These are phyloP conservation scores for Ophiocordyceps camponoti-saundersi DNA, from an alignment of 2,329 filamentous ascomycete species.

Conservation along the genomic window DNA sequence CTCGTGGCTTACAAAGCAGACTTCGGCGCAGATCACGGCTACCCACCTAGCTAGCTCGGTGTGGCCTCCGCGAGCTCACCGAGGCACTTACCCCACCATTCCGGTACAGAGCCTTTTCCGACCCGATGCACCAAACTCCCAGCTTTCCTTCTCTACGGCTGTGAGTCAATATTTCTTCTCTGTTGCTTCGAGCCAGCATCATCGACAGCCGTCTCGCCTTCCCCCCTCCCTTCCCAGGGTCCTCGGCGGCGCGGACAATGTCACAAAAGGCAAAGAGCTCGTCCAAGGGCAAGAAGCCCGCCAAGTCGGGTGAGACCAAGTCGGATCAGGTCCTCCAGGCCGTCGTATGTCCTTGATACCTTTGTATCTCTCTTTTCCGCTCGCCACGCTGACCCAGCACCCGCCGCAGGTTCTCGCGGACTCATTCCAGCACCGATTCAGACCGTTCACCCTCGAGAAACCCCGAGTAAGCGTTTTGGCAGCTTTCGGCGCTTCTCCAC, in stretches of 20 bases:
- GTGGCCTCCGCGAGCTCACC: background rate
- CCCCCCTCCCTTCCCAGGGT: background rate
- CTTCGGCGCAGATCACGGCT: no score
- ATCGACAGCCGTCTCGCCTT: background rate
- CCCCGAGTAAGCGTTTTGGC: constrained; percentile 45
- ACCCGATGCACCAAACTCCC: background rate
- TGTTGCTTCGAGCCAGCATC: background rate
- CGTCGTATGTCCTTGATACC: constrained; percentile 23
- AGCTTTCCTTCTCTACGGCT: no score
- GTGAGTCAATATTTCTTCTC: no score
- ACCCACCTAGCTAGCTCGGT: background rate
- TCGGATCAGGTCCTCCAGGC: constrained; percentile 41
- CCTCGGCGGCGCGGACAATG: constrained; percentile 16
- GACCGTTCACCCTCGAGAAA: constrained; percentile 73
- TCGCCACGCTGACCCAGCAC: constrained; percentile 6
- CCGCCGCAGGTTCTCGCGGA: constrained; percentile 62
- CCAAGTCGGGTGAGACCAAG: constrained; percentile 34
- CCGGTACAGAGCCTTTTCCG: background rate
- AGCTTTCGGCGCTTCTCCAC: background rate
- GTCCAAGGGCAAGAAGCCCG: constrained; percentile 34
- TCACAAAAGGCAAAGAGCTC: constrained; percentile 27
- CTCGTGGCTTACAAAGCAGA: background rate
- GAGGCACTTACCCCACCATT: background rate
- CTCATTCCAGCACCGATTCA: constrained; percentile 84
- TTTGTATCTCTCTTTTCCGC: constrained; percentile 8